Evolutionary conservation across 768 basidiomycete species (phyloP).

Genomic region (Roridomyces roridus): DNA sequence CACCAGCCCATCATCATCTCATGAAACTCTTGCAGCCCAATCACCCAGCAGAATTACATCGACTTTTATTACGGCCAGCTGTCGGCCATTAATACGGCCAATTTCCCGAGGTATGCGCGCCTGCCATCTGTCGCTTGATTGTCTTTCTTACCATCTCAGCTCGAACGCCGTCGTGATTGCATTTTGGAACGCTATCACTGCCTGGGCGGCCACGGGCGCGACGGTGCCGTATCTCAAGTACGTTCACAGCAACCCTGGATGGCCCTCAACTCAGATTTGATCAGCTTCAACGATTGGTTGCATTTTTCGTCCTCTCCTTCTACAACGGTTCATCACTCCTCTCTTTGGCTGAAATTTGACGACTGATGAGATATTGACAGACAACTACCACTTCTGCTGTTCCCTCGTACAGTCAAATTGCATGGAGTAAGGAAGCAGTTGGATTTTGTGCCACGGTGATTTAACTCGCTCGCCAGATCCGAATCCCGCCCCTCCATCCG

Average conservation of each 20-base stretch:
- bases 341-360: no score
- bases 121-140: background rate
- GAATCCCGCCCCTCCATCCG: slow-evolving; percentile 1
- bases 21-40: slow-evolving; percentile 9
- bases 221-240: slow-evolving; percentile 18
- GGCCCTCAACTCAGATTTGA: background rate
- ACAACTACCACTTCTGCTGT: background rate
- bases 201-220: slow-evolving; percentile 18
- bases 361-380: background rate
- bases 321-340: no score
- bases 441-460: background rate
- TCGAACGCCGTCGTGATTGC: slow-evolving; percentile 5
- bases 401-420: background rate
- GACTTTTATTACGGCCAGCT: slow-evolving; percentile 26
- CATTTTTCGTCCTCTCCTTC: slow-evolving; percentile 18
- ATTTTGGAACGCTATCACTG: slow-evolving; percentile 7
- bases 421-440: slow-evolving; percentile 15
- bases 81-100: slow-evolving; percentile 7
- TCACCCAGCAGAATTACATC: slow-evolving; percentile 29
- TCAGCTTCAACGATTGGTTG: slow-evolving; percentile 19
- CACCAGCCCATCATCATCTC: no score
- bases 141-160: no score
- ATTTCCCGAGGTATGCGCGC: slow-evolving; percentile 13
- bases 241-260: background rate
- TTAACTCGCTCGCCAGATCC: background rate